Percentiles rank a stretch among this genome's conserved stretches.
Evolutionary conservation across 1,139 yeast species (phyloP).

Genomic region (Pichia sp.): DNA sequence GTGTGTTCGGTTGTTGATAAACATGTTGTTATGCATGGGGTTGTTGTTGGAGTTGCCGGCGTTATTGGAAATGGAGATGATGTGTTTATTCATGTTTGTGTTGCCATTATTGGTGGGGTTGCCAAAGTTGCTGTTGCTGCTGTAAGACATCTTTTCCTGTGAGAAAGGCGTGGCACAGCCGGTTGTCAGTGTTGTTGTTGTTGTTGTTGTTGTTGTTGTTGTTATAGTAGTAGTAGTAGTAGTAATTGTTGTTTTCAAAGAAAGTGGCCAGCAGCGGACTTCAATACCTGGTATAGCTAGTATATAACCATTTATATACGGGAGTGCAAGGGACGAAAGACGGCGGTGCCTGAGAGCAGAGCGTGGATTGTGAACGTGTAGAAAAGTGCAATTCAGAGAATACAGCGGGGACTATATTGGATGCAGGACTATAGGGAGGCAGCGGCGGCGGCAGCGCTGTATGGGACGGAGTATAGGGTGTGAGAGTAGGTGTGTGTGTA

Average conservation of each 20-base stretch:
- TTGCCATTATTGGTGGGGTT: constrained; percentile 1
- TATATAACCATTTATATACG: background rate
- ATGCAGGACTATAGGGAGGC: background rate
- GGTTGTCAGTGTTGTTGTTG: background rate
- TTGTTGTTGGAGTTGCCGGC: constrained; percentile 2
- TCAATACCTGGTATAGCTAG: background rate
- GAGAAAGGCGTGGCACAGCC: background rate
- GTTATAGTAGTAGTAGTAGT: background rate
- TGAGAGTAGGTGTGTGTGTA: no score
- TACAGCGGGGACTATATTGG: background rate
- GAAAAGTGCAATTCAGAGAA: background rate
- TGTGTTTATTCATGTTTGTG: constrained; percentile 8
- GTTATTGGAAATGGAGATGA: constrained; percentile 1
- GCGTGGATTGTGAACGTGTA: background rate
- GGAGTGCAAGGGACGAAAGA: background rate
- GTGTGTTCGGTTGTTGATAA: constrained; percentile 13
- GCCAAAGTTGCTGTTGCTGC: background rate
- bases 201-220: background rate
- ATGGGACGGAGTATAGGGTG: no score
- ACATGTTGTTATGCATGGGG: background rate
- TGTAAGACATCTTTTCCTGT: background rate
- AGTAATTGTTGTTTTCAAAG: background rate
- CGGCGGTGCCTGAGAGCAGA: background rate
- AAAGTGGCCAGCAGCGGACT: background rate
- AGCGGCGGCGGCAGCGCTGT: background rate